Evolutionary conservation across 306 rosid species (phyloP).

Genomic region (Medicago lupulina): DNA sequence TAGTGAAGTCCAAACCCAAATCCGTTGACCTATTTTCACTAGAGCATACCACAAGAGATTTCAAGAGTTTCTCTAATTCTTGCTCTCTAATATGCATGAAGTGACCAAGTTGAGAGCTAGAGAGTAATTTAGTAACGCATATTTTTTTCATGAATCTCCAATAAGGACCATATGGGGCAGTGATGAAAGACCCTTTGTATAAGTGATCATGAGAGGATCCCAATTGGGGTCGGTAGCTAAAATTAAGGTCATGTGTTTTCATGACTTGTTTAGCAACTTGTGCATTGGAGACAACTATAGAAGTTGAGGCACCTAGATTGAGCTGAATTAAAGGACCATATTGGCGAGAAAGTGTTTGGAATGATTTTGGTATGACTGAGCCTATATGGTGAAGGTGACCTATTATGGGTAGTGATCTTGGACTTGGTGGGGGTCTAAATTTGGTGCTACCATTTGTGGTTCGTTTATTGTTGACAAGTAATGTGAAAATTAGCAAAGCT

Average conservation of each 20-base stretch:
- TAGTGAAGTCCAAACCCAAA: conserved; percentile 48
- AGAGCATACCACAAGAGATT: conserved; percentile 39
- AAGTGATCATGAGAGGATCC: conserved; percentile 54
- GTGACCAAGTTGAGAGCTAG: conserved; percentile 46
- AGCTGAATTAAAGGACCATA: conserved; percentile 67
- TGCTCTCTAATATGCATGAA: conserved; percentile 43
- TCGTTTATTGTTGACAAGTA: conserved; percentile 4
- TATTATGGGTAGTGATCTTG: conserved; percentile 54
- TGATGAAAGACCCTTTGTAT: conserved; percentile 57
- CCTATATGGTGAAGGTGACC: conserved; percentile 63
- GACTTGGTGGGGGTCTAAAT: conserved; percentile 48
- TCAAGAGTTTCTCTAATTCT: conserved; percentile 50
- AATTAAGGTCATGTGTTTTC: conserved; percentile 62
- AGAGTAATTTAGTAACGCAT: conserved; percentile 59
- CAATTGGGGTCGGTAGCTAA: conserved; percentile 55
- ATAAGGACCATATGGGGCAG: conserved; percentile 63
- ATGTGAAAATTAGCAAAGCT: conserved; percentile 28
- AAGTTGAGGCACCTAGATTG: conserved; percentile 60
- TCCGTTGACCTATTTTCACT: conserved; percentile 33
- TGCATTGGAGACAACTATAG: conserved; percentile 59
- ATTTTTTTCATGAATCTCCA: conserved; percentile 75
- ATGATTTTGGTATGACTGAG: conserved; percentile 59
- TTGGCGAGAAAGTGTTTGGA: conserved; percentile 53
- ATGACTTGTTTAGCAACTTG: conserved; percentile 57
- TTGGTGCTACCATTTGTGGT: conserved; percentile 24